phyloP scores from a whole-genome alignment of 768 basidiomycete species.

The Hygrocybe punicea region DNA sequence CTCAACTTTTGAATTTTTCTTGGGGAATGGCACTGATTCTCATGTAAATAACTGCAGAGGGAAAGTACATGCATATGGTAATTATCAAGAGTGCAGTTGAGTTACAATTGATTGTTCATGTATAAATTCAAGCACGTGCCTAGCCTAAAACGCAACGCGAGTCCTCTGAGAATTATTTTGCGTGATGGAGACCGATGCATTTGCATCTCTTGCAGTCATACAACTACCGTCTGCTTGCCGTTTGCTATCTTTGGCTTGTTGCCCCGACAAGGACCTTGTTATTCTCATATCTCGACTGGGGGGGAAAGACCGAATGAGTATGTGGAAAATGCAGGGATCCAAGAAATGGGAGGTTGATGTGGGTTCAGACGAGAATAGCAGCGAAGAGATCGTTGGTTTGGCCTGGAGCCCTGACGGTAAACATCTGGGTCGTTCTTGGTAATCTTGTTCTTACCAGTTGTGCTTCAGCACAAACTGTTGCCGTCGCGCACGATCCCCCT shows the following conservation, averaged over 20 bases:
- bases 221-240: conserved; percentile 57
- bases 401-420: conserved; percentile 84
- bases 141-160: too few relatives aligned
- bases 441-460: conserved; percentile 7
- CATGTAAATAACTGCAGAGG: too few relatives aligned
- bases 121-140: too few relatives aligned
- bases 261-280: conserved; percentile 82
- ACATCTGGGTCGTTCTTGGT: conserved; percentile 11
- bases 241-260: conserved; percentile 63
- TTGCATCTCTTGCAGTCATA: conserved; percentile 55
- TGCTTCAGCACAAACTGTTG: conserved; percentile 60
- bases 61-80: too few relatives aligned
- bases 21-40: too few relatives aligned
- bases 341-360: conserved; percentile 82
- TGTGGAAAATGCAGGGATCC: conserved; percentile 78
- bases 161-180: neutral
- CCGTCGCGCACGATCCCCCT: conserved; percentile 66
- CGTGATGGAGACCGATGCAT: conserved; percentile 48
- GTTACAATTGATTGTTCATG: too few relatives aligned
- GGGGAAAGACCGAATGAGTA: conserved; percentile 63
- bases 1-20: too few relatives aligned
- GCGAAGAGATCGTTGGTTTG: conserved; percentile 53
- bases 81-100: too few relatives aligned
- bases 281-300: conserved; percentile 64
- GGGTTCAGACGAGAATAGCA: conserved; percentile 41